Percentiles rank a stretch among this genome's conserved stretches.
Evolutionary conservation across 495 filamentous ascomycete species (phyloP).

Genomic region (Choiromyces venosus): DNA sequence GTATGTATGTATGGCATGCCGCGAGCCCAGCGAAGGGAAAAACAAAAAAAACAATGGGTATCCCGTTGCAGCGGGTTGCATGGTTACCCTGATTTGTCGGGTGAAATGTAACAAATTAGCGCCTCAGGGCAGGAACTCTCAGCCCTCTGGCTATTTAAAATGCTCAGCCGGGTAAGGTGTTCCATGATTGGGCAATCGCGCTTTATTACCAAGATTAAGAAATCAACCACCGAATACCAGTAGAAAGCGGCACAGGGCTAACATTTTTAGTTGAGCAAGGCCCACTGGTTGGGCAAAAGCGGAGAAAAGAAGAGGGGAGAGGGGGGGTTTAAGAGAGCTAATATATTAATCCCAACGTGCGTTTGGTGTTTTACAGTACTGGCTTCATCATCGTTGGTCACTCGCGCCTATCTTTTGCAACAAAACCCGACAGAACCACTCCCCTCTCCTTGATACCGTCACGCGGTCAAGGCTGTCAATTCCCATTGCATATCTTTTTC

Average conservation of each 20-base stretch:
- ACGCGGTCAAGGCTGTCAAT: not conserved
- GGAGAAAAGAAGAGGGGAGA: not conserved
- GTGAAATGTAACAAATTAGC: not conserved
- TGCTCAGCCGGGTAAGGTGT: not conserved
- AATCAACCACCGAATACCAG: not conserved
- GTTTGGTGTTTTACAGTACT: not conserved
- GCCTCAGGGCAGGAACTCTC: not conserved
- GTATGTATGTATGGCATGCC: not conserved
- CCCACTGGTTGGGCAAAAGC: not conserved
- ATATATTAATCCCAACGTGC: not conserved
- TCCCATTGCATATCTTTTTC: not conserved
- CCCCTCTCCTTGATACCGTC: not conserved
- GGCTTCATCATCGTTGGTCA: not conserved
- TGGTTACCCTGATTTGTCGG: not conserved
- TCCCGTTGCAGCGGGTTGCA: not conserved
- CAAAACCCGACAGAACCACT: not conserved
- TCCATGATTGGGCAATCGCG: conserved; percentile 2
- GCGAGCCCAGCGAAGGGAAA: not conserved
- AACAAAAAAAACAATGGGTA: not conserved
- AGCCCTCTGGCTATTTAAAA: conserved; percentile 4
- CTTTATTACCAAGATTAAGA: conserved; percentile 1
- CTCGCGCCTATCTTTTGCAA: not conserved
- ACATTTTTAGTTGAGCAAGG: not conserved
- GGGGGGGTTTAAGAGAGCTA: not conserved
- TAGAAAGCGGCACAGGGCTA: not conserved